A percentile compares a stretch with the other conserved stretches of the same genome.
Conservation (phyloP, 768 basidiomycete species). For the Phylloporus scabripes region DNA sequence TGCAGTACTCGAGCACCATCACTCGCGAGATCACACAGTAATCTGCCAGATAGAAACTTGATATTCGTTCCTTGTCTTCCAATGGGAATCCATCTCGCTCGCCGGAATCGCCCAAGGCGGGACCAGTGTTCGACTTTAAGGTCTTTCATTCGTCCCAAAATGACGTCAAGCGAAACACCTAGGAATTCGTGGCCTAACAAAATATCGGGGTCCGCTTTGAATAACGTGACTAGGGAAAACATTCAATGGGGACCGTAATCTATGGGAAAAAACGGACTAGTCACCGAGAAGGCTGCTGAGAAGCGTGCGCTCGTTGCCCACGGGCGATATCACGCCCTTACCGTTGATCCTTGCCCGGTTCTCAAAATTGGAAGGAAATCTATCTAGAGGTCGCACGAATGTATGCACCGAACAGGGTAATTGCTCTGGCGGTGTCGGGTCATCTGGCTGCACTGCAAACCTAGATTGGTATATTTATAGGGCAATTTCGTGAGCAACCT, state of each 20-base stretch:
- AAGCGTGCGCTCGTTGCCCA: constrained; percentile 80
- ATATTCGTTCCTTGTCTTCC: constrained; percentile 82
- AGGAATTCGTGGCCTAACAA: constrained; percentile 94
- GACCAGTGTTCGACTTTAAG: constrained; percentile 93
- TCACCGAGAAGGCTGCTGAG: constrained; percentile 75
- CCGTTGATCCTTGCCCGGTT: constrained; percentile 54
- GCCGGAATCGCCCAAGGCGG: constrained; percentile 82
- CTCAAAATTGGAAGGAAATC: constrained; percentile 84
- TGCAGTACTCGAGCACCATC: constrained; percentile 82
- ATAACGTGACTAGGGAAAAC: constrained; percentile 51
- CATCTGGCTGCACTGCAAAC: constrained; percentile 74
- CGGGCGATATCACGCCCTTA: constrained; percentile 65
- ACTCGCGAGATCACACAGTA: constrained; percentile 90
- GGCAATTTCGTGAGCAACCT: constrained; percentile 12
- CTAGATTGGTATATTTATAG: not conserved
- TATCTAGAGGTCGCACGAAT: constrained; percentile 83
- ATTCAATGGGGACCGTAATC: not conserved
- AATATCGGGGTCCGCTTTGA: constrained; percentile 89
- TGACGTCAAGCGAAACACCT: constrained; percentile 82
- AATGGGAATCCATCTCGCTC: constrained; percentile 76
- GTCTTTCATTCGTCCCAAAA: constrained; percentile 87
- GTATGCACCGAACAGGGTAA: constrained; percentile 81
- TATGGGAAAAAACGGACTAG: constrained; percentile 11
- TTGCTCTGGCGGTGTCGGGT: constrained; percentile 84
- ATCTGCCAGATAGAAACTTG: constrained; percentile 74